Conservation (phyloP, 2,329 filamentous ascomycete species). For the Chaetomiaceae sp. region DNA sequence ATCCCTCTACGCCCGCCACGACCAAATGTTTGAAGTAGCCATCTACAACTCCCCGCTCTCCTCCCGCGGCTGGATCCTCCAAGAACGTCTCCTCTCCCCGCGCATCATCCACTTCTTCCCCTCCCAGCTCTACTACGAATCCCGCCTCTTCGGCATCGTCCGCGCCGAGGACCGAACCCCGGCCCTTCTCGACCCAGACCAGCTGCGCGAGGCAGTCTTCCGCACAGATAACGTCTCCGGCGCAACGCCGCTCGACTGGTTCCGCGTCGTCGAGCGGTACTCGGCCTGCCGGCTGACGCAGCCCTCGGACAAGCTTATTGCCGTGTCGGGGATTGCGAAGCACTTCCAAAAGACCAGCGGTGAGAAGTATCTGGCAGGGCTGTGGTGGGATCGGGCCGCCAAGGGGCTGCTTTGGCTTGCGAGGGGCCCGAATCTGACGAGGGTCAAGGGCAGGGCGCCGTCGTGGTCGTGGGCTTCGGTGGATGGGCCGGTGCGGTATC, state of each 20-base stretch:
- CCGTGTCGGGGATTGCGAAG: constrained; percentile 5
- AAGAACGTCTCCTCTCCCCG: background rate
- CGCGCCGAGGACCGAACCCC: background rate
- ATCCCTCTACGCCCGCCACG: background rate
- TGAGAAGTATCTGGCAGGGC: too few relatives aligned
- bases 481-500: background rate
- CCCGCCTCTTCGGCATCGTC: background rate
- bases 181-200: background rate
- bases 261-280: background rate
- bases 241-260: background rate
- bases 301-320: constrained; percentile 1
- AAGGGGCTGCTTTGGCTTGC: background rate
- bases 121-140: background rate
- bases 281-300: background rate
- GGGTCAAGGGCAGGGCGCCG: background rate
- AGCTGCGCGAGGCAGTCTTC: background rate
- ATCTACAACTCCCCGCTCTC: background rate
- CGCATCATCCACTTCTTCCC: background rate
- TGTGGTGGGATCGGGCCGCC: background rate
- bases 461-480: constrained; percentile 6
- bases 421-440: background rate
- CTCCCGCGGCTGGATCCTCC: background rate
- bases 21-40: too few relatives aligned
- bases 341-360: too few relatives aligned
- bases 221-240: background rate